A percentile compares a stretch with the other conserved stretches of the same genome.
These are phyloP conservation scores for Pochonia chlamydosporia DNA, from an alignment of 2,329 filamentous ascomycete species.

Conservation along the genomic window DNA sequence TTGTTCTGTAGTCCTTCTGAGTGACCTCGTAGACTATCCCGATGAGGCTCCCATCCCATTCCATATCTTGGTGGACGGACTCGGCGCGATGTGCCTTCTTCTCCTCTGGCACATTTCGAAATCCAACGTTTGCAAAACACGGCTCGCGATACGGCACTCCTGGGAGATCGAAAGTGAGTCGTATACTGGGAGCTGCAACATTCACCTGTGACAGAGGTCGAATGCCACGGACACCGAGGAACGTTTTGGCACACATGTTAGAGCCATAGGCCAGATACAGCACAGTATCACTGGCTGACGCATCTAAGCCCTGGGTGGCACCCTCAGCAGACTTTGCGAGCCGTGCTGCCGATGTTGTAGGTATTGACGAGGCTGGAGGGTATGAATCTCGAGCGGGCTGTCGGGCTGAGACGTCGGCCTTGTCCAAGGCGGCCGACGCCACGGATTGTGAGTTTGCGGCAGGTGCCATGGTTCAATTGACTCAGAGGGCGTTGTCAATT, in stretches of 20 bases:
- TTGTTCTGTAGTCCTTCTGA: conserved; percentile 70
- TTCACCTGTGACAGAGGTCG: conserved; percentile 74
- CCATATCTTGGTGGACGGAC: conserved; percentile 10
- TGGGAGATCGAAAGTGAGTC: conserved; percentile 78
- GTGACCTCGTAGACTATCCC: conserved; percentile 97
- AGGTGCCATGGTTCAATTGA: not conserved
- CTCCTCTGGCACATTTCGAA: conserved; percentile 46
- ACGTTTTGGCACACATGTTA: conserved; percentile 76
- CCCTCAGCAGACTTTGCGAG: conserved; percentile 23
- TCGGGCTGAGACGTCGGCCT: conserved; percentile 15
- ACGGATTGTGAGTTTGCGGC: conserved; percentile 2
- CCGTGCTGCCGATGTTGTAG: conserved; percentile 22
- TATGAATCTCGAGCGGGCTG: conserved; percentile 18
- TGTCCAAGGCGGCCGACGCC: conserved; percentile 17
- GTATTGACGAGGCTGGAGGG: conserved; percentile 25
- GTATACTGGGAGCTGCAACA: conserved; percentile 72
- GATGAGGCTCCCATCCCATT: conserved; percentile 76
- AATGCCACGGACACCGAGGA: conserved; percentile 72
- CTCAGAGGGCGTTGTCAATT: not conserved
- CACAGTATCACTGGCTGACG: conserved; percentile 41
- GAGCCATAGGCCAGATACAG: conserved; percentile 89
- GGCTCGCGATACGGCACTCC: conserved; percentile 84
- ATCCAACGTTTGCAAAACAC: conserved; percentile 80
- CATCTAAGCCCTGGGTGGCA: conserved; percentile 15
- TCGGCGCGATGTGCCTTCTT: conserved; percentile 19